Evolutionary conservation across 106 monocot genomes (phyloP), one percentile per base, ranked within the genome.

Genomic region (Acanthochlamys bracteata): DNA sequence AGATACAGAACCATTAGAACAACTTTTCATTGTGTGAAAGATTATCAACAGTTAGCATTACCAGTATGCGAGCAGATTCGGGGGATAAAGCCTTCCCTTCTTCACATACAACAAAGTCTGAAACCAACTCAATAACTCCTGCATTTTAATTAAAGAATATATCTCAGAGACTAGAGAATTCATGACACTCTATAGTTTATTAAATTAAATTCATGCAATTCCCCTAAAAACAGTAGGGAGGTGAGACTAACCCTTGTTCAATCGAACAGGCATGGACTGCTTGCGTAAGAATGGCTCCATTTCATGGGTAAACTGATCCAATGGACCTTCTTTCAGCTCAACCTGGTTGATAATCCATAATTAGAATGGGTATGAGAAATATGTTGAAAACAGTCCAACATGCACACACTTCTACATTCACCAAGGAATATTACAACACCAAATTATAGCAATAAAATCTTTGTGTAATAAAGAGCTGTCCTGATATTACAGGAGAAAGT

Each of bases 231-330:
- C 22, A 57, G 42, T 14, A 55, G 21, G 7, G 24, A 55, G 42
- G 42, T 21, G 21, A 53, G 39, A 47, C 55, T 61, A 62, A 98
- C 96, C 96, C 83, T 84, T 91, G 70, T 91, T 88, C 78, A 91
- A 55, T 23, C 91, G 82, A 55, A 98, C 88, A 47, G 96, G 96
- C 66, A 85, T 25, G 17, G 88, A 85, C 69, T 90, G 88, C 77
- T 91, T 85, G 22, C 96, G 88, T 24, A 98, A 70, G 69, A 91
- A 85, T 0, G 96, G 96, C 59, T 98, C 91, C 91, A 98, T 98
- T 71, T 96, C 96, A 77, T 98, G 96, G 0, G 84, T 76, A 57
- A 98, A 98, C 42, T 96, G 84, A 55, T 87, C 88, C 66, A 96
- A 65, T 13, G 90, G 85, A 52, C 96, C 96, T 69, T 90, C 88